Base-by-base conservation (phyloP, 148 eudicot genomes). In the Selenicereus undatus region DNA sequence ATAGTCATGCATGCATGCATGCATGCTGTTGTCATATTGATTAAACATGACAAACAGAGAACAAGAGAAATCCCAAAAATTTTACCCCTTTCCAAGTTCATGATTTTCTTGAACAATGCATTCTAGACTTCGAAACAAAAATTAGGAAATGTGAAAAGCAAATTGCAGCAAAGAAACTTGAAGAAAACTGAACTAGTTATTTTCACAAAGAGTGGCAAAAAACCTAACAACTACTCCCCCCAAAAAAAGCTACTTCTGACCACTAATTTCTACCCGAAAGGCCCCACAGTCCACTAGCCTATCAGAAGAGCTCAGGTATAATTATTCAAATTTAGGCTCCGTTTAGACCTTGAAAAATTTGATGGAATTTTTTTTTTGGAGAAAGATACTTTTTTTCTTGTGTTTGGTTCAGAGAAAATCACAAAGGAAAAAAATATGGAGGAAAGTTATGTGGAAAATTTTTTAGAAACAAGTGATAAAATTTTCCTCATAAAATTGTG, bases 21-120 rank as follows among this genome's bases (percentile, higher is more conserved):
- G 71, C 71, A 66, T 66, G 71, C 71, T 66, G 30, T 26, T 66
- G 35, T 66, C 71, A 66, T 66, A 62, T 27, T 66, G 71, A 66
- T 66, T 66, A 66, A 66, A 66, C 71, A 29, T 66, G 71, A 66
- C 71, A 27, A 66, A 66, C 4, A 27, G 17, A 27, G 36, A 27
- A 26, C 30, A 64, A 64, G 13, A 64, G 27, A 64, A 64, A 64
- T 64, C 69, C 69, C 65, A 24, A 64, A 66, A 66, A 14, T 1
- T 27, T 66, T 2, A 64, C 29, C 13, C 29, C 30, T 66, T 66
- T 66, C 71, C 71, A 66, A 66, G 27, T 66, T 13, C 32, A 66
- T 66, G 71, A 64, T 56, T 66, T 66, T 66, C 35, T 27, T 26
- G n/a, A 22, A n/a, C 9, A n/a, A 27, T 27, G 71, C 6, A 27